These are phyloP conservation scores for Aspergillus fijiensis DNA, from an alignment of 2,329 filamentous ascomycete species.

Conservation along the genomic window DNA sequence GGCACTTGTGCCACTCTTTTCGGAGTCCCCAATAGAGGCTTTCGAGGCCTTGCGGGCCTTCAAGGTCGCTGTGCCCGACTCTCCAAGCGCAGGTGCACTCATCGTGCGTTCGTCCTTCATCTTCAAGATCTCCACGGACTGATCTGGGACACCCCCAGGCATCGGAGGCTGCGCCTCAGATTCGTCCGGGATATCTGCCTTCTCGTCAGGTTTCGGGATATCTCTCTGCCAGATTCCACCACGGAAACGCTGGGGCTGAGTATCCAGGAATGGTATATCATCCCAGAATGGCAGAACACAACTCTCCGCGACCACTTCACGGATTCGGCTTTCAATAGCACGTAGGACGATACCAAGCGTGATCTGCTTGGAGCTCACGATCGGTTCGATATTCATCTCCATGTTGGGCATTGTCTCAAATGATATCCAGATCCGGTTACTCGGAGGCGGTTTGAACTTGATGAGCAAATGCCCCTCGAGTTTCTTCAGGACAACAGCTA, in stretches of 20 bases:
- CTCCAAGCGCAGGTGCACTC: constrained; percentile 34
- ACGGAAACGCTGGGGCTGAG: constrained; percentile 71
- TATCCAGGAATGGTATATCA: constrained; percentile 86
- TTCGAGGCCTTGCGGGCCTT: constrained; percentile 32
- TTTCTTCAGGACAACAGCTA: constrained; percentile 81
- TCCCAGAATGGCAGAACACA: constrained; percentile 95
- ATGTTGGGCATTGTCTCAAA: constrained; percentile 94
- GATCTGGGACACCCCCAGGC: constrained; percentile 19
- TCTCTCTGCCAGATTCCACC: constrained; percentile 74
- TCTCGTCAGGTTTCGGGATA: constrained; percentile 42
- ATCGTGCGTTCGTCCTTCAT: constrained; percentile 36
- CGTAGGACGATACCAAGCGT: constrained; percentile 89
- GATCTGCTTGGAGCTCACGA: constrained; percentile 92
- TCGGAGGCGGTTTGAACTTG: constrained; percentile 90
- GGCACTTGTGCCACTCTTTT: constrained; percentile 20
- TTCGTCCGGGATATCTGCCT: constrained; percentile 40
- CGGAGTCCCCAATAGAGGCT: constrained; percentile 24
- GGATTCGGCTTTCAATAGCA: constrained; percentile 91
- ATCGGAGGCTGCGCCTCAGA: constrained; percentile 25
- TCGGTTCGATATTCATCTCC: constrained; percentile 90
- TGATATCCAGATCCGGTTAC: constrained; percentile 92
- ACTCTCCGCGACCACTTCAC: constrained; percentile 90
- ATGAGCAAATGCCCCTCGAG: constrained; percentile 82
- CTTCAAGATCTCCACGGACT: constrained; percentile 30
- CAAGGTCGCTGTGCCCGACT: constrained; percentile 22